Conservation (phyloP, 345 rosid genomes). For the Hibiscus tridactylites region DNA sequence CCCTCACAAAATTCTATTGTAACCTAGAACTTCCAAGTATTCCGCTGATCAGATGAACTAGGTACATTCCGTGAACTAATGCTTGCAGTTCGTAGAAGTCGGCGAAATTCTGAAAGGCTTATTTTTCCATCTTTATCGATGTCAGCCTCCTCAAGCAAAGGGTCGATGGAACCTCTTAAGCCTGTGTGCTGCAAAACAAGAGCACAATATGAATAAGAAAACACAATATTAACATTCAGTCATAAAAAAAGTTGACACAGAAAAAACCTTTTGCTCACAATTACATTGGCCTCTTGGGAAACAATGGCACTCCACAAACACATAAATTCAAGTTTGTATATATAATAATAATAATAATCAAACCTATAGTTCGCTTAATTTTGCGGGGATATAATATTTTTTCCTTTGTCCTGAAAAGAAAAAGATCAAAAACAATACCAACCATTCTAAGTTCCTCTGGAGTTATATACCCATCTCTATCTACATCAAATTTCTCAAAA, state of each 20-base stretch:
- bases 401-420: background rate
- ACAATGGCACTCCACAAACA: background rate
- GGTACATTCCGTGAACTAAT: slow-evolving; percentile 43
- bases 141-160: slow-evolving; percentile 93
- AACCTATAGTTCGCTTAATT: background rate
- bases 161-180: slow-evolving; percentile 77
- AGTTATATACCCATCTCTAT: slow-evolving; percentile 86
- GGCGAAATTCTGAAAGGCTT: slow-evolving; percentile 79
- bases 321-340: background rate
- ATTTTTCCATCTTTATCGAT: slow-evolving; percentile 87
- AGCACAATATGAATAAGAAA: background rate
- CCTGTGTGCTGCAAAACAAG: slow-evolving; percentile 68
- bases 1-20: slow-evolving; percentile 8
- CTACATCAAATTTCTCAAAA: slow-evolving; percentile 90
- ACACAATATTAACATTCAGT: background rate
- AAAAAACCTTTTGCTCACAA: background rate
- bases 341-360: background rate
- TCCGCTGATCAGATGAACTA: slow-evolving; percentile 39
- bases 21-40: slow-evolving; percentile 28
- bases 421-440: slow-evolving; percentile 8
- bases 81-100: slow-evolving; percentile 90
- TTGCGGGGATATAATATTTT: background rate
- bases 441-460: slow-evolving; percentile 94
- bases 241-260: background rate
- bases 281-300: background rate